Evolutionary conservation across 2,329 filamentous ascomycete genomes (phyloP).

Genomic region (Calonectria honghensis): DNA sequence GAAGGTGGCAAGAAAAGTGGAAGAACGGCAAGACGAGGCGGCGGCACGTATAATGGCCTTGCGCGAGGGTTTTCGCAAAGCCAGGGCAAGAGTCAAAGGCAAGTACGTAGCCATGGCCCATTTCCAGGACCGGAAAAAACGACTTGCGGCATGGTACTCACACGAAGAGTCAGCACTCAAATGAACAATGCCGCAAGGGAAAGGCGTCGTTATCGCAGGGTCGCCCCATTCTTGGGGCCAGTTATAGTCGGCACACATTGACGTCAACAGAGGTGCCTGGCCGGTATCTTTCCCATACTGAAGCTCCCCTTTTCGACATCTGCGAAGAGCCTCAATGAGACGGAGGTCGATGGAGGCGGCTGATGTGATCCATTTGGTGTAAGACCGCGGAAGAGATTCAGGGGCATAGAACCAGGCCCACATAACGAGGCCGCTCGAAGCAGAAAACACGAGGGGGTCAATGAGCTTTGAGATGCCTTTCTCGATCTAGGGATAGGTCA

Average conservation of each 20-base stretch:
- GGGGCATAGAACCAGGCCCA: conserved; percentile 91
- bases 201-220: conserved; percentile 80
- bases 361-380: conserved; percentile 88
- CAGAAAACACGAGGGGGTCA: conserved; percentile 83
- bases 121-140: conserved; percentile 81
- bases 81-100: conserved; percentile 81
- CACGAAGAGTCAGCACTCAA: conserved; percentile 85
- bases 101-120: conserved; percentile 87
- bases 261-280: conserved; percentile 79
- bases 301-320: conserved; percentile 77
- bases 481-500: conserved; percentile 55
- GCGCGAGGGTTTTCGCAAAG: conserved; percentile 68
- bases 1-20: conserved; percentile 85
- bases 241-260: conserved; percentile 83
- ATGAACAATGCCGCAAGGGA: conserved; percentile 90
- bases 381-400: conserved; percentile 80
- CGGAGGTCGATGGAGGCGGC: conserved; percentile 85
- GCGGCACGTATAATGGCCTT: conserved; percentile 72
- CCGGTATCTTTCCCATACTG: conserved; percentile 85
- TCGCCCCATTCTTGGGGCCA: conserved; percentile 84
- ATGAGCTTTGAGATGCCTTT: conserved; percentile 62
- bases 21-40: conserved; percentile 80
- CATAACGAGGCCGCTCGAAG: conserved; percentile 86
- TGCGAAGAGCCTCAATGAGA: conserved; percentile 83
- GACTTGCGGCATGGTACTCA: conserved; percentile 81